A percentile compares a stretch with the other conserved stretches of the same genome.
phyloP scores from a whole-genome alignment of 495 filamentous ascomycete genomes.

The Wilcoxina mikolae region DNA sequence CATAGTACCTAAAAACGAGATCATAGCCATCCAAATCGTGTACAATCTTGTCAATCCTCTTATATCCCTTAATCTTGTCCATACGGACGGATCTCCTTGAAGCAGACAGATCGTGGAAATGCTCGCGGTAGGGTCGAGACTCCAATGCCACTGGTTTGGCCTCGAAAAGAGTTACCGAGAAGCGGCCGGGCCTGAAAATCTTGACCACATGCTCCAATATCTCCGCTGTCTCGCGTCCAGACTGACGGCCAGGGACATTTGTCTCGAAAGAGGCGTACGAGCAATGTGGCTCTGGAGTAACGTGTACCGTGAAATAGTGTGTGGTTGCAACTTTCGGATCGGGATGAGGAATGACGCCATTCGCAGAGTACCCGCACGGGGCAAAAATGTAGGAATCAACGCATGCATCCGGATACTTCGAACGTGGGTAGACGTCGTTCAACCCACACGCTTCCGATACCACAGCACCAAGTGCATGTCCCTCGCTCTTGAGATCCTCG shows the following conservation, averaged over 20 bases:
- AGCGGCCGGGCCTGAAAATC: constrained; percentile 92
- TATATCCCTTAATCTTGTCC: constrained; percentile 76
- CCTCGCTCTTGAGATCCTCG: constrained; percentile 74
- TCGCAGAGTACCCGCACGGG: constrained; percentile 95
- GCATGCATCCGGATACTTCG: constrained; percentile 77
- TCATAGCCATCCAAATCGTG: constrained; percentile 98
- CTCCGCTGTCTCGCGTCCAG: constrained; percentile 73
- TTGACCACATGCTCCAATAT: constrained; percentile 83
- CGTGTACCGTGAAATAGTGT: constrained; percentile 98
- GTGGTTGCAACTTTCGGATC: constrained; percentile 40
- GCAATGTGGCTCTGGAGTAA: constrained; percentile 93
- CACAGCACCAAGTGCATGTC: constrained; percentile 82
- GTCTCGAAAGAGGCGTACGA: constrained; percentile 99
- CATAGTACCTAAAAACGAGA: constrained; percentile 91
- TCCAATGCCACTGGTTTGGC: constrained; percentile 48
- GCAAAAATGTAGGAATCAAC: constrained; percentile 96
- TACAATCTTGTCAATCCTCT: constrained; percentile 82
- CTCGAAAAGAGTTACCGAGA: constrained; percentile 95
- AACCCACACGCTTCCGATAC: constrained; percentile 86
- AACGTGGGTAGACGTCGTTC: constrained; percentile 72
- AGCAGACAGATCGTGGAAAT: constrained; percentile 26
- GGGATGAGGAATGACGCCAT: constrained; percentile 82
- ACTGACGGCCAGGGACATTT: constrained; percentile 84
- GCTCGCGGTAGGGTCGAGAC: constrained; percentile 27
- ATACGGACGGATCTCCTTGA: constrained; percentile 47